Percentiles rank a stretch among this genome's conserved stretches.
Evolutionary conservation across 805 yeast genomes (phyloP).

Genomic region (Pichia kluyveri): DNA sequence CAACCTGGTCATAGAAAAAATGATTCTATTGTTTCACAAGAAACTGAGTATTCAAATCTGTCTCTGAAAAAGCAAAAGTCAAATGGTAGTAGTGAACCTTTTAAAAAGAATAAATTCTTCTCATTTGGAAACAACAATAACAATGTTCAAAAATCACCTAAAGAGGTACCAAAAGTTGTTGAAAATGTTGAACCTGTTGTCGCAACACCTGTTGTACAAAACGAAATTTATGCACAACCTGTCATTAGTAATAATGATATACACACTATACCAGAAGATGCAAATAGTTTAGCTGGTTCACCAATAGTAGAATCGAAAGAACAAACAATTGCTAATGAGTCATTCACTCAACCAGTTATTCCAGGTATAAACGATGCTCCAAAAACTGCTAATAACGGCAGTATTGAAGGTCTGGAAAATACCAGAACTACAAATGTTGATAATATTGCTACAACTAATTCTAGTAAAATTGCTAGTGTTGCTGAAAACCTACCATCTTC

Average conservation of each 20-base stretch:
- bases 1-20: background rate
- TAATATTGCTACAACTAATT: background rate
- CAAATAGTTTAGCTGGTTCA: background rate
- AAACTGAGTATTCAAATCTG: background rate
- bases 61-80: background rate
- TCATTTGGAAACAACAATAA: constrained; percentile 1
- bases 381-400: background rate
- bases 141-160: background rate
- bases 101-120: background rate
- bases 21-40: constrained; percentile 6
- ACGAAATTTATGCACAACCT: background rate
- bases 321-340: background rate
- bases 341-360: background rate
- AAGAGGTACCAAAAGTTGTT: no score
- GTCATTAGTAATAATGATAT: background rate
- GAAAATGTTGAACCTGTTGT: no score
- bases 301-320: background rate
- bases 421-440: background rate
- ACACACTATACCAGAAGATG: constrained; percentile 1
- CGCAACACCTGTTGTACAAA: background rate
- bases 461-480: background rate
- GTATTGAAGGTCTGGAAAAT: background rate
- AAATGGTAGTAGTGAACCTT: background rate
- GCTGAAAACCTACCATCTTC: background rate
- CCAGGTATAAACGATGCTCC: background rate